These are phyloP conservation scores for Ceratobasidium sp. DNA, from an alignment of 1,284 basidiomycete species.

Conservation along the genomic window DNA sequence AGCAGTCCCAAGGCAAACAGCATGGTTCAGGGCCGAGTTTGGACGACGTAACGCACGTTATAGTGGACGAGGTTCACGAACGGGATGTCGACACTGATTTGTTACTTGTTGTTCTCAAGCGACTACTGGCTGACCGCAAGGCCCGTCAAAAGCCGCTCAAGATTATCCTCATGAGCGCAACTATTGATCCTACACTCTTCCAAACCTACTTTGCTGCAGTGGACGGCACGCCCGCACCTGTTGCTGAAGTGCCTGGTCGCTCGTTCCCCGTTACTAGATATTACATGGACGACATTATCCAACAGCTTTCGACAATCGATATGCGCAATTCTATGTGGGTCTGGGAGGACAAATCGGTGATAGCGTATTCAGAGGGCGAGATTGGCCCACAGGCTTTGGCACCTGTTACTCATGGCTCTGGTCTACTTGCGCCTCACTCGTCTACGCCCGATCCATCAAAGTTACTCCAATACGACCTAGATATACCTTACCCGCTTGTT, in stretches of 20 bases:
- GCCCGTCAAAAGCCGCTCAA: slow-evolving; percentile 82
- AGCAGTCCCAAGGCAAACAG: slow-evolving; percentile 50
- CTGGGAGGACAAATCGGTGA: slow-evolving; percentile 78
- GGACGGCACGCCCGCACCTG: slow-evolving; percentile 70
- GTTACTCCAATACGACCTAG: slow-evolving; percentile 70
- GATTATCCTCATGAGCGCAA: slow-evolving; percentile 95
- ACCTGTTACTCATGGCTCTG: slow-evolving; percentile 48
- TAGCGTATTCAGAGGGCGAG: slow-evolving; percentile 81
- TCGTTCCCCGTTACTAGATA: slow-evolving; percentile 88
- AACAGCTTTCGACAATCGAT: slow-evolving; percentile 46
- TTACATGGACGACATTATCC: slow-evolving; percentile 84
- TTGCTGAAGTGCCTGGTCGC: slow-evolving; percentile 90
- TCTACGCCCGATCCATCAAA: not conserved
- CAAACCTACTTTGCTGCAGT: slow-evolving; percentile 84
- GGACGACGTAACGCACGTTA: slow-evolving; percentile 88
- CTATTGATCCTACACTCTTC: slow-evolving; percentile 91
- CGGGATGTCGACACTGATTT: slow-evolving; percentile 95
- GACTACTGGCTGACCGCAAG: slow-evolving; percentile 81
- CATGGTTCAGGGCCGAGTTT: slow-evolving; percentile 58
- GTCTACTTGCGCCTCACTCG: slow-evolving; percentile 39
- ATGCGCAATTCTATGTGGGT: slow-evolving; percentile 67
- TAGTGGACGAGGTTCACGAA: slow-evolving; percentile 98
- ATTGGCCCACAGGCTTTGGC: slow-evolving; percentile 58
- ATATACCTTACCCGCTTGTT: slow-evolving; percentile 85
- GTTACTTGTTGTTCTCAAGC: slow-evolving; percentile 89